Evolutionary conservation across 768 basidiomycete genomes (phyloP).

Genomic region (Mycena vitilis): DNA sequence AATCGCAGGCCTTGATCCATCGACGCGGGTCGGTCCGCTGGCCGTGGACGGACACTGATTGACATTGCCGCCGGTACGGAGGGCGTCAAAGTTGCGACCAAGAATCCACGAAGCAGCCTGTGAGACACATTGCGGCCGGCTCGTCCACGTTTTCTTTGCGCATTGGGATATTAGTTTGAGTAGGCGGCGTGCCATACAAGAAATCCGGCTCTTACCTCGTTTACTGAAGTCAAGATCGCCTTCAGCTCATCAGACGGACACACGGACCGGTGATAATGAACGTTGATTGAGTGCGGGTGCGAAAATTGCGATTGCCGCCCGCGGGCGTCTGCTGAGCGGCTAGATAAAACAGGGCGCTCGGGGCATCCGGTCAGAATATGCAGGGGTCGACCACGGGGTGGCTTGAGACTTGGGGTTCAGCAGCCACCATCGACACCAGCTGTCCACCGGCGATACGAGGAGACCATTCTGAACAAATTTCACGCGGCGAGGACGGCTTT

Average conservation of each 20-base stretch:
- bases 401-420: not conserved
- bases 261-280: not conserved
- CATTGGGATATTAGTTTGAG: too few relatives aligned
- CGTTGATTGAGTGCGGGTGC: not conserved
- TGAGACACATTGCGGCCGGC: too few relatives aligned
- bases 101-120: too few relatives aligned
- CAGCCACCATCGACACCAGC: conserved; percentile 5
- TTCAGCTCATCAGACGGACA: not conserved
- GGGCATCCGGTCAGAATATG: not conserved
- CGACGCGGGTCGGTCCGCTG: too few relatives aligned
- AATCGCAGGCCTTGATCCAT: too few relatives aligned
- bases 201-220: too few relatives aligned
- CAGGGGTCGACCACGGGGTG: not conserved
- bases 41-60: too few relatives aligned
- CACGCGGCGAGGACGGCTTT: conserved; percentile 1
- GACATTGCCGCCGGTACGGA: not conserved
- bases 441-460: conserved; percentile 3
- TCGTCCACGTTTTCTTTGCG: too few relatives aligned
- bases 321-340: not conserved
- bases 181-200: too few relatives aligned
- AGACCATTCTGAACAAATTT: not conserved
- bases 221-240: too few relatives aligned
- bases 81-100: too few relatives aligned
- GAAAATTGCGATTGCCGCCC: not conserved
- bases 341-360: conserved; percentile 3